A percentile compares a stretch with the other conserved stretches of the same genome.
Evolutionary conservation across 345 rosid species (phyloP).

Genomic region (Mangifera indica): DNA sequence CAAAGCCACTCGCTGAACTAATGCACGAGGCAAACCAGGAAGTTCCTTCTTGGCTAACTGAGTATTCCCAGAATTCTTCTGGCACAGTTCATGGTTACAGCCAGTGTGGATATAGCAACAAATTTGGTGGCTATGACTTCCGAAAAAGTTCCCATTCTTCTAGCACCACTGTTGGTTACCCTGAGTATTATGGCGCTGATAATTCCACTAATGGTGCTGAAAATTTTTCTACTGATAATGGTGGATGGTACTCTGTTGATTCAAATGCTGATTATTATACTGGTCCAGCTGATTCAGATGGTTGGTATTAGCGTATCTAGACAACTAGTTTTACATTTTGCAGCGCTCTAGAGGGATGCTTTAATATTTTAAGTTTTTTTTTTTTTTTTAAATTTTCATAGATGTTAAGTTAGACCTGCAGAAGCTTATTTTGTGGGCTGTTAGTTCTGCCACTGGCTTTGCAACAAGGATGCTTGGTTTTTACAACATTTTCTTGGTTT

Average conservation of each 20-base stretch:
- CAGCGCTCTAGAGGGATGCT: too few species aligned
- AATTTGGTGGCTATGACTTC: constrained; percentile 49
- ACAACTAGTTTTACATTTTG: background rate
- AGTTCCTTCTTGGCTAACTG: constrained; percentile 44
- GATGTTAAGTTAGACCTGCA: constrained; percentile 29
- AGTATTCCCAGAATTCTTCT: constrained; percentile 32
- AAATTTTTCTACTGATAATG: background rate
- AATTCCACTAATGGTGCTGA: background rate
- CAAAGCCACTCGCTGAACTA: constrained; percentile 39
- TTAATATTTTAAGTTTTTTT: too few species aligned
- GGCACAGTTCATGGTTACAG: constrained; percentile 15
- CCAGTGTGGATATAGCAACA: constrained; percentile 24
- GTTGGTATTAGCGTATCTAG: background rate
- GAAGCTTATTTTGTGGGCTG: background rate
- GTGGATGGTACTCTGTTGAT: background rate
- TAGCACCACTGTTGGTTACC: constrained; percentile 8
- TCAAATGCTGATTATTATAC: background rate
- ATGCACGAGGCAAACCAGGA: constrained; percentile 52
- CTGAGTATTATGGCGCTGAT: constrained; percentile 3
- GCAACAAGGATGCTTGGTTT: background rate
- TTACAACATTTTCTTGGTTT: background rate
- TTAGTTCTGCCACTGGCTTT: background rate
- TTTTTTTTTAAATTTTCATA: constrained; percentile 4
- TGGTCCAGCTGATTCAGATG: background rate
- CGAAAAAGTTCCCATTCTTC: constrained; percentile 28